Base-by-base conservation (phyloP, 2,329 filamentous ascomycete genomes). In the Trichoderma aggressivum region DNA sequence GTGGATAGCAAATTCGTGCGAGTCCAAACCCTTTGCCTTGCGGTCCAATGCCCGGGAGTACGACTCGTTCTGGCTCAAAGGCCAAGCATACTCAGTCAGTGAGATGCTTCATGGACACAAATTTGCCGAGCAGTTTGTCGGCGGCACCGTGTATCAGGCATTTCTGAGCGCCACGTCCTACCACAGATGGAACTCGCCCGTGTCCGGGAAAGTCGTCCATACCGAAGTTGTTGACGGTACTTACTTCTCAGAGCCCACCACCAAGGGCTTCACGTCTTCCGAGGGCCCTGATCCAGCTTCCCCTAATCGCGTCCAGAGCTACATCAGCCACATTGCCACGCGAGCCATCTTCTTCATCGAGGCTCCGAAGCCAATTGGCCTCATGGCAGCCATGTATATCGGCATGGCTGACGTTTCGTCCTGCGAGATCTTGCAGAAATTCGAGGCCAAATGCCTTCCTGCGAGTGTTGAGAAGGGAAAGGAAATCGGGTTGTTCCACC, bases 331-430 rank as follows among this genome's bases (percentile, higher is more conserved):
- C 1, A 82, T 90, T 8, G 90, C 91, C 0, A 90, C 91, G 6
- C 83, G 91, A 5, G 89, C 87, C 0, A 78, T 93, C 69, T 87
- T 92, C 72, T 90, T 90, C 78, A 88, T 93, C 73, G 82, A 92
- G 76, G 89, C 89, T 0, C 88, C 91, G 72, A 89, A 90, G 71
- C 84, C 85, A 3, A 87, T 92, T 60, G 91, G 91, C 0, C 79
- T 92, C 18, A 88, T 92, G 84, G 87, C 86, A 0, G 89, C 92
- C 72, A 81, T 93, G n/a, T 87, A 85, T 4, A 84, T 93, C 1
- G 91, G 91, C 3, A 92, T 92, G 90, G 88, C 88, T 6, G 91
- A 93, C 78, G 90, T 92, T 6, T 89, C 86, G 56, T 89, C 89
- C 0, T 92, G 90, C 76, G 84, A 86, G 70, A 79, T 93, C 18